Evolutionary conservation across 2,329 filamentous ascomycete genomes (phyloP).

Genomic region (Metarhizium rileyi): DNA sequence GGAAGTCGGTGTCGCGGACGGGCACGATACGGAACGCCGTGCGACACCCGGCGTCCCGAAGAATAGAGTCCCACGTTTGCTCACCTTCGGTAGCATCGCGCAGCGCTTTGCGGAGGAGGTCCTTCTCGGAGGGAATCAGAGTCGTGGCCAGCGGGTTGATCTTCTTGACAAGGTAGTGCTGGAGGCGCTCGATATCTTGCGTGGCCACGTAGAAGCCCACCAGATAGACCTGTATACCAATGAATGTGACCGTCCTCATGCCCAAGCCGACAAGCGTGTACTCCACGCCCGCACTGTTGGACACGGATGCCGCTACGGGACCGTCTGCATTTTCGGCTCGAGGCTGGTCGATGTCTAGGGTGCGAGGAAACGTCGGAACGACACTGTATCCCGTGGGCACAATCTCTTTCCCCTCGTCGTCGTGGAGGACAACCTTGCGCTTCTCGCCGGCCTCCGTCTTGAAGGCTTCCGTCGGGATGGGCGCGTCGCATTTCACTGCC

Average conservation of each 20-base stretch:
- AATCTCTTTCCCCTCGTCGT: constrained; percentile 61
- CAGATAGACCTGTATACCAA: constrained; percentile 87
- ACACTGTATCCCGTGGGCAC: constrained; percentile 73
- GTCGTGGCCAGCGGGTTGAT: constrained; percentile 73
- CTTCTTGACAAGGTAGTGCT: constrained; percentile 64
- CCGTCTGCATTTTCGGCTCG: constrained; percentile 12
- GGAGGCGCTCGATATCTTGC: constrained; percentile 69
- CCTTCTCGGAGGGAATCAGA: constrained; percentile 73
- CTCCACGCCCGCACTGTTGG: constrained; percentile 43
- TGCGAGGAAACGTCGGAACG: constrained; percentile 71
- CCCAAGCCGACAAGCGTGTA: constrained; percentile 87
- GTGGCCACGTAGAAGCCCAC: constrained; percentile 87
- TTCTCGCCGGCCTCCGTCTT: constrained; percentile 38
- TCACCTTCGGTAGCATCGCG: constrained; percentile 61
- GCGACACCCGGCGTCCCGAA: constrained; percentile 58
- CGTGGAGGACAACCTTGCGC: constrained; percentile 52
- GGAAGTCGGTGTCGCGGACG: constrained; percentile 89
- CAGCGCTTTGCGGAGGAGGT: constrained; percentile 57
- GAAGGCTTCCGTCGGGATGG: constrained; percentile 35
- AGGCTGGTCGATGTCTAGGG: constrained; percentile 49
- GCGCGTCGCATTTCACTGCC: constrained; percentile 32
- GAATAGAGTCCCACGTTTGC: constrained; percentile 62
- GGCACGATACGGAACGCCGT: constrained; percentile 78
- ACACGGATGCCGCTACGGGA: constrained; percentile 28
- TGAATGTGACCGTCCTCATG: constrained; percentile 79